phyloP scores from a whole-genome alignment of 805 yeast genomes.

The Brettanomyces custersianus region DNA sequence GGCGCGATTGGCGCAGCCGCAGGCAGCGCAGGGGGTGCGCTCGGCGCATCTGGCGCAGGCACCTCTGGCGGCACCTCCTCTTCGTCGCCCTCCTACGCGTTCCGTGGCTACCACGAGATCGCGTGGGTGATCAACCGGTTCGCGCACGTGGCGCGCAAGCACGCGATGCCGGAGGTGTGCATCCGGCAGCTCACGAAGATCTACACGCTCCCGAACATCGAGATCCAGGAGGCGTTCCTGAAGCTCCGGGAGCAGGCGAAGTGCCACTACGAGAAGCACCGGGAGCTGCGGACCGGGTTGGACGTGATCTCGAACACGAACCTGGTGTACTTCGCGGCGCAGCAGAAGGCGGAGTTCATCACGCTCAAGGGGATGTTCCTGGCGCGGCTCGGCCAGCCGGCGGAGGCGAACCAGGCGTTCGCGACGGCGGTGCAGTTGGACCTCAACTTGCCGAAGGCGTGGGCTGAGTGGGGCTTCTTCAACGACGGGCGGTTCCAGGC shows the following conservation, averaged over 20 bases:
- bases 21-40: no score
- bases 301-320: constrained; percentile 97
- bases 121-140: constrained; percentile 98
- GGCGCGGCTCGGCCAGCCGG: constrained; percentile 81
- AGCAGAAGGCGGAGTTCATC: constrained; percentile 96
- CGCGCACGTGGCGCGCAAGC: constrained; percentile 97
- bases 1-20: no score
- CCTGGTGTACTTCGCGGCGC: constrained; percentile 90
- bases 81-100: constrained; percentile 64
- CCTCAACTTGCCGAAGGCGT: constrained; percentile 87
- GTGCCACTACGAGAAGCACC: constrained; percentile 88
- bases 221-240: constrained; percentile 95
- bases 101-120: constrained; percentile 95
- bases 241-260: constrained; percentile 95
- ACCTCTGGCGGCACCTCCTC: constrained; percentile 40
- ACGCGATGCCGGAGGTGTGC: constrained; percentile 95
- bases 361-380: constrained; percentile 97
- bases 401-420: constrained; percentile 95
- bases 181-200: constrained; percentile 86
- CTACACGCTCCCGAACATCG: constrained; percentile 93
- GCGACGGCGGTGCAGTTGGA: constrained; percentile 97
- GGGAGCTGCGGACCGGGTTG: constrained; percentile 86
- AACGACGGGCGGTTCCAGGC: constrained; percentile 84
- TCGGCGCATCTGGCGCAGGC: no score
- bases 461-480: constrained; percentile 99